Conservation (phyloP, 805 yeast species). For the Kuraishia piskuri region DNA sequence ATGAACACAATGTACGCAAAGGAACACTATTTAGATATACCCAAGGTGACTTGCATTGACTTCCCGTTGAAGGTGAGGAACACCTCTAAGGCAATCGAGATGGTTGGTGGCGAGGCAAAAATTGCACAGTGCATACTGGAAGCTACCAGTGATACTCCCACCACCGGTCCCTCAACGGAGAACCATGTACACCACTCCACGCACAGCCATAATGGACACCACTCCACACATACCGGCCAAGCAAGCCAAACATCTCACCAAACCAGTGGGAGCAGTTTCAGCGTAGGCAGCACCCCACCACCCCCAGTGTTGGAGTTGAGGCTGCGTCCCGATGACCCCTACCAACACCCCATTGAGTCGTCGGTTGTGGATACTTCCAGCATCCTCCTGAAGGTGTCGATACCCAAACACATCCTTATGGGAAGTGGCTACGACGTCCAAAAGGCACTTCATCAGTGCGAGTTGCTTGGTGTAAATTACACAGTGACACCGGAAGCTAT, state of each 20-base stretch:
- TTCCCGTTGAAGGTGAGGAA: conserved; percentile 67
- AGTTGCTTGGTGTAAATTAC: conserved; percentile 22
- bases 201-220: neutral
- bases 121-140: conserved; percentile 33
- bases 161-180: neutral
- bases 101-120: conserved; percentile 57
- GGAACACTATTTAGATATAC: conserved; percentile 59
- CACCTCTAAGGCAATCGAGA: conserved; percentile 49
- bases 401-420: conserved; percentile 47
- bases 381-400: conserved; percentile 45
- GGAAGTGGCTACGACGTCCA: conserved; percentile 31
- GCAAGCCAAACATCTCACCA: neutral
- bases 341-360: conserved; percentile 57
- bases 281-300: neutral
- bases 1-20: conserved; percentile 36
- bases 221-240: neutral
- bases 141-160: conserved; percentile 5
- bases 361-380: conserved; percentile 44
- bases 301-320: conserved; percentile 19
- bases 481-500: conserved; percentile 56
- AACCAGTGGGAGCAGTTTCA: neutral
- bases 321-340: conserved; percentile 24
- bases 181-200: neutral
- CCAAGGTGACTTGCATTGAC: conserved; percentile 69
- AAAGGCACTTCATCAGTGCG: conserved; percentile 30